phyloP scores from a whole-genome alignment of 192 early-diverging fungal species.

The Coemansia sp. region DNA sequence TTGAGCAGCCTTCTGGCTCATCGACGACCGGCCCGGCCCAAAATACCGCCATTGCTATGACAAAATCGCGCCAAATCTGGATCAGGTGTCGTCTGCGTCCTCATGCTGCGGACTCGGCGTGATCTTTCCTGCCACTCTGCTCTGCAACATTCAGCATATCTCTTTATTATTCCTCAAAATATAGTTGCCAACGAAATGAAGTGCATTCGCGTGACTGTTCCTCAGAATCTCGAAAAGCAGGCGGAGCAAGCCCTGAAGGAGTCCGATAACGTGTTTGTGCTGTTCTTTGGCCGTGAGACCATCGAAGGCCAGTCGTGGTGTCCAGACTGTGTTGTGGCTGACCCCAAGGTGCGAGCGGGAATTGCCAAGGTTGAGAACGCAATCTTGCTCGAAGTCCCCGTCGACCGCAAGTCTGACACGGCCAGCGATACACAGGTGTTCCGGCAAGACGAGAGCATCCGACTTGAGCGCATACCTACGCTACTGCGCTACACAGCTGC shows the following conservation, averaged over 20 bases:
- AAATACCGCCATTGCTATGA: no score
- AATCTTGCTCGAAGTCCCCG: conserved; percentile 37
- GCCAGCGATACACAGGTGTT: conserved; percentile 24
- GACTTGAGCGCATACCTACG: conserved; percentile 32
- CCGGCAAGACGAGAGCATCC: conserved; percentile 21
- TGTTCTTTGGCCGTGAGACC: conserved; percentile 48
- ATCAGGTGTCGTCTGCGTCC: no score
- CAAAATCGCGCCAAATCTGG: no score
- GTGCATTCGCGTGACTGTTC: conserved; percentile 35
- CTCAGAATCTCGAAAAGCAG: conserved; percentile 21
- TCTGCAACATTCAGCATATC: no score
- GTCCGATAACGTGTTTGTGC: conserved; percentile 30
- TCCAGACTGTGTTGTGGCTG: conserved; percentile 47
- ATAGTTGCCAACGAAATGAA: no score
- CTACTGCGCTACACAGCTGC: conserved; percentile 29
- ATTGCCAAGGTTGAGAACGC: conserved; percentile 19
- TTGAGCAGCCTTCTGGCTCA: no score
- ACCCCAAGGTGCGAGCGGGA: conserved; percentile 36
- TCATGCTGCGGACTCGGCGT: no score
- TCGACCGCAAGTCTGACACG: conserved; percentile 32
- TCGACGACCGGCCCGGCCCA: no score
- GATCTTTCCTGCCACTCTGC: no score
- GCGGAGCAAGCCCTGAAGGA: neutral
- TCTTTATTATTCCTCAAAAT: no score
- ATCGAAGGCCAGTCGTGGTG: conserved; percentile 35